A percentile compares a stretch with the other conserved stretches of the same genome.
Conservation (phyloP, 2,329 filamentous ascomycete species). For the Aspergillus aculeatus region DNA sequence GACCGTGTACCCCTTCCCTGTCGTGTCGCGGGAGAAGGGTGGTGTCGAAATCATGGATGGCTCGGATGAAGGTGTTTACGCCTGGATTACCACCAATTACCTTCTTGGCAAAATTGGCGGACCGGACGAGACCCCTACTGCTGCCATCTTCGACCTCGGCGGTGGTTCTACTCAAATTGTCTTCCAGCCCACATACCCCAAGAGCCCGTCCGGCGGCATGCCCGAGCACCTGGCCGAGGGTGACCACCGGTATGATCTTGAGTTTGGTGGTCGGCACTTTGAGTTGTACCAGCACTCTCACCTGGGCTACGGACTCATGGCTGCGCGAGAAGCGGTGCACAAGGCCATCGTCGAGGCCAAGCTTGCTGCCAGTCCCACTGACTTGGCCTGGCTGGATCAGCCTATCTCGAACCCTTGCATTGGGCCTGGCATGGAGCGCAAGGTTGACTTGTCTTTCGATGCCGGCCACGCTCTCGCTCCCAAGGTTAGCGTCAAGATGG, state of each 20-base stretch:
- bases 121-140: conserved; percentile 84
- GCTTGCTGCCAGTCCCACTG: conserved; percentile 60
- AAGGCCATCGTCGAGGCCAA: conserved; percentile 70
- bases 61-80: conserved; percentile 94
- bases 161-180: conserved; percentile 98
- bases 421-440: conserved; percentile 71
- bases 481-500: conserved; percentile 75
- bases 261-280: conserved; percentile 87
- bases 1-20: conserved; percentile 88
- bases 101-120: conserved; percentile 95
- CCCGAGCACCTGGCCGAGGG: conserved; percentile 81
- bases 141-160: conserved; percentile 92
- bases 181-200: conserved; percentile 91
- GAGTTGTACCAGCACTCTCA: conserved; percentile 97
- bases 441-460: conserved; percentile 70
- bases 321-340: conserved; percentile 85
- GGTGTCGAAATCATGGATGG: conserved; percentile 98
- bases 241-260: conserved; percentile 91
- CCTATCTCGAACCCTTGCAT: conserved; percentile 84
- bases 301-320: conserved; percentile 94
- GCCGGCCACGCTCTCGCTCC: conserved; percentile 65
- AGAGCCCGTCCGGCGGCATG: conserved; percentile 70
- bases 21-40: conserved; percentile 78
- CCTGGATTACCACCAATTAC: conserved; percentile 99
- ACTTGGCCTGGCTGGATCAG: conserved; percentile 66